A percentile compares a stretch with the other conserved stretches of the same genome.
phyloP scores from a whole-genome alignment of 2,329 filamentous ascomycete species.

The Lachnellula hyalina region DNA sequence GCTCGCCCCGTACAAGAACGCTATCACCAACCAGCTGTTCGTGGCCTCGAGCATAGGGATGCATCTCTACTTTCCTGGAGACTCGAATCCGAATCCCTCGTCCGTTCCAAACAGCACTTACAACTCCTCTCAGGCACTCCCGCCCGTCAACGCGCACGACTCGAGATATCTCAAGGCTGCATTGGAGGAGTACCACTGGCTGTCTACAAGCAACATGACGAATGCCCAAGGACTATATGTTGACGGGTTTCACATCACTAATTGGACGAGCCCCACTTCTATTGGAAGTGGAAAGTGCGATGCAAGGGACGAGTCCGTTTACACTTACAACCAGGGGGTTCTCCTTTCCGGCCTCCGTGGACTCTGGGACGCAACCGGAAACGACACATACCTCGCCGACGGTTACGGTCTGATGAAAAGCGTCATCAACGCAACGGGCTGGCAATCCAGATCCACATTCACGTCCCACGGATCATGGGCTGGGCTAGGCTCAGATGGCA shows the following conservation, averaged over 20 bases:
- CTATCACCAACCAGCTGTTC: slow-evolving; percentile 89
- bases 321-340: slow-evolving; percentile 94
- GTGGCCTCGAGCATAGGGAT: slow-evolving; percentile 80
- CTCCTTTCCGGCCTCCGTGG: slow-evolving; percentile 75
- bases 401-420: slow-evolving; percentile 71
- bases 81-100: slow-evolving; percentile 49
- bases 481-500: slow-evolving; percentile 71
- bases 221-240: slow-evolving; percentile 69
- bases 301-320: slow-evolving; percentile 78
- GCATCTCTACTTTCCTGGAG: slow-evolving; percentile 85
- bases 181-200: slow-evolving; percentile 76
- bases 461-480: slow-evolving; percentile 47
- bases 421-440: slow-evolving; percentile 76
- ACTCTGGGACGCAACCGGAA: slow-evolving; percentile 73
- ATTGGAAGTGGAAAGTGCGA: slow-evolving; percentile 67
- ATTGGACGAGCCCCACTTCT: slow-evolving; percentile 48
- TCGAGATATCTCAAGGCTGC: slow-evolving; percentile 67
- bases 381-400: slow-evolving; percentile 66
- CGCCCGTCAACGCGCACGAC: slow-evolving; percentile 37
- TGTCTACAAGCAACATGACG: slow-evolving; percentile 76
- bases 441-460: too few relatives aligned
- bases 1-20: slow-evolving; percentile 83
- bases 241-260: slow-evolving; percentile 83
- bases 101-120: background rate
- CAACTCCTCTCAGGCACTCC: background rate